Conservation (phyloP, 257 asterid species). For the Ilex aquifolium region DNA sequence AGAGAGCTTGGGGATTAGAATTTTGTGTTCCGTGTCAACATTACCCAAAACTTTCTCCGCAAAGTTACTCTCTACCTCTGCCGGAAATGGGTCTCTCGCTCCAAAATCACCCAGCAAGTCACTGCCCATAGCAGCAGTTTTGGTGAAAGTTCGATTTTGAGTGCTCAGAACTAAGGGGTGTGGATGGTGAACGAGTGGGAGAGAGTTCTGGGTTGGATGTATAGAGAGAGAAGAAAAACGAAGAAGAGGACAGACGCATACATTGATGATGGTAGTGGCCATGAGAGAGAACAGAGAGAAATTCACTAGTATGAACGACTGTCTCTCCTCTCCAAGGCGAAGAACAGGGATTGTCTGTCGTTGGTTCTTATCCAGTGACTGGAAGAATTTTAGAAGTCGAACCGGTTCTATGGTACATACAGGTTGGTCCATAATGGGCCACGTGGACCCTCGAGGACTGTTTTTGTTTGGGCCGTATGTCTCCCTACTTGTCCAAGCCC, state of each 20-base stretch:
- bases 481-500: too few species aligned
- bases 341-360: neutral
- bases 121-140: conserved; percentile 24
- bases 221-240: conserved; percentile 28
- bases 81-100: conserved; percentile 90
- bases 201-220: conserved; percentile 16
- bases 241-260: conserved; percentile 32
- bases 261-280: conserved; percentile 39
- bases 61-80: conserved; percentile 47
- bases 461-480: too few species aligned
- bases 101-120: conserved; percentile 78
- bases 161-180: neutral
- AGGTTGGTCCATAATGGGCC: too few species aligned
- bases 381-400: neutral
- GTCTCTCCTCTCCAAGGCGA: neutral
- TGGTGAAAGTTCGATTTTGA: conserved; percentile 13
- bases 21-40: conserved; percentile 65
- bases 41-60: too few species aligned
- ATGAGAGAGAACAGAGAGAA: conserved; percentile 14
- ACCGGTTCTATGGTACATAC: too few species aligned
- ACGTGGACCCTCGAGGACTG: too few species aligned
- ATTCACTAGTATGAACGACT: too few species aligned
- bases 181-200: conserved; percentile 2
- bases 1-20: conserved; percentile 63
- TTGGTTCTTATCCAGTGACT: conserved; percentile 4